phyloP scores from a whole-genome alignment of 2,329 filamentous ascomycete genomes.

The Diaporthe sp. region DNA sequence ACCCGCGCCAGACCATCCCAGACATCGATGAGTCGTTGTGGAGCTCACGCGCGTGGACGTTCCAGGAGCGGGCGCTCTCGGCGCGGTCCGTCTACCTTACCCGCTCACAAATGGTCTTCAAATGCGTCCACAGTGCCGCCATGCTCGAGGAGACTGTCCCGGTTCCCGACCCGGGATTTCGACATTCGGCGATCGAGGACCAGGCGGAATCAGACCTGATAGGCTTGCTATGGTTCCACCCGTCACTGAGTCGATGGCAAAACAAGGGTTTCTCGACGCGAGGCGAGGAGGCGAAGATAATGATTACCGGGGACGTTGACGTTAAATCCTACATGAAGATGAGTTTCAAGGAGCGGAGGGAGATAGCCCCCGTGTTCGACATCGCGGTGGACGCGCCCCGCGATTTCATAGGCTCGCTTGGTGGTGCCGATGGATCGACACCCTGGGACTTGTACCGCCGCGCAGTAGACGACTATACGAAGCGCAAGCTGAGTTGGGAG shows the following conservation, averaged over 20 bases:
- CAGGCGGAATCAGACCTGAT: neutral
- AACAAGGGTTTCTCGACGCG: neutral
- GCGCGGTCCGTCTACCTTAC: neutral
- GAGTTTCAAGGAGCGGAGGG: neutral
- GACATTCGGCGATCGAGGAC: neutral
- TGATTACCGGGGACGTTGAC: neutral
- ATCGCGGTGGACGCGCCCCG: neutral
- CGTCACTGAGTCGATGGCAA: neutral
- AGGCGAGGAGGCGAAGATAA: neutral
- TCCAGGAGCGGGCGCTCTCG: constrained; percentile 34
- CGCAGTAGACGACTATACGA: constrained; percentile 7
- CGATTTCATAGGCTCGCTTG: constrained; percentile 8
- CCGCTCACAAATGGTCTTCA: neutral
- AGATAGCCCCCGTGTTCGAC: neutral
- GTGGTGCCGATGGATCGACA: neutral
- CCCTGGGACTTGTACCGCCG: constrained; percentile 7
- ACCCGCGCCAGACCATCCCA: neutral
- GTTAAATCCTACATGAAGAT: neutral
- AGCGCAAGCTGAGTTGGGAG: neutral
- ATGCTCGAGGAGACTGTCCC: neutral
- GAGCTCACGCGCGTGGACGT: constrained; percentile 29
- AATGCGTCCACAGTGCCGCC: neutral
- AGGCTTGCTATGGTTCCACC: neutral
- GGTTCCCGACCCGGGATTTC: neutral
- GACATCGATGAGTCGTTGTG: neutral